phyloP scores from a whole-genome alignment of 1,284 basidiomycete species.

The Inonotus hispidus region DNA sequence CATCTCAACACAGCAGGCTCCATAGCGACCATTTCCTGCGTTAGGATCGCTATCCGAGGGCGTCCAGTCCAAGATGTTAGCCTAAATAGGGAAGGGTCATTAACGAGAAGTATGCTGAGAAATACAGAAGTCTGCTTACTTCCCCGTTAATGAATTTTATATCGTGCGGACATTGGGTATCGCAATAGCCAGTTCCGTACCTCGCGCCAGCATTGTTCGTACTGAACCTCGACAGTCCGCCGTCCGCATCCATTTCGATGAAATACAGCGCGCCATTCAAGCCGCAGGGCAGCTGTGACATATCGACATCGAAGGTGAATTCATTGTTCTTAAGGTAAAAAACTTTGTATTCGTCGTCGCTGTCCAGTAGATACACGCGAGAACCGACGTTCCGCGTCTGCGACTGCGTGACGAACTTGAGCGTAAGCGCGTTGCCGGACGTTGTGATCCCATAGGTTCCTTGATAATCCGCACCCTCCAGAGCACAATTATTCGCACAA shows the following conservation, averaged over 20 bases:
- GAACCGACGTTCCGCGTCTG: constrained; percentile 25
- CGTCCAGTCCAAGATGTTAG: constrained; percentile 23
- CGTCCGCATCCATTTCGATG: constrained; percentile 48
- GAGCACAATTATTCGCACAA: constrained; percentile 35
- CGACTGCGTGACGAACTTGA: constrained; percentile 24
- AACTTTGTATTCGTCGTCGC: constrained; percentile 23
- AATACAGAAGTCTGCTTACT: constrained; percentile 28
- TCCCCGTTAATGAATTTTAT: constrained; percentile 52
- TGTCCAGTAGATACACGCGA: constrained; percentile 27
- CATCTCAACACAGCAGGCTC: constrained; percentile 26
- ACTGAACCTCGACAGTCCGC: constrained; percentile 43
- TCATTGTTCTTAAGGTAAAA: constrained; percentile 27
- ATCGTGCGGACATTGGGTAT: constrained; percentile 52
- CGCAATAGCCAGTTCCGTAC: constrained; percentile 54
- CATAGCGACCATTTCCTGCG: constrained; percentile 22
- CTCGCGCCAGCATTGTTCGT: constrained; percentile 53
- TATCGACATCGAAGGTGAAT: constrained; percentile 28
- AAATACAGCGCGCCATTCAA: constrained; percentile 39
- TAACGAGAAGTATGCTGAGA: background rate
- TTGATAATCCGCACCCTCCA: constrained; percentile 35
- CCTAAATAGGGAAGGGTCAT: constrained; percentile 3
- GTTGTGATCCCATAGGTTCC: constrained; percentile 40
- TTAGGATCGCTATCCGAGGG: constrained; percentile 21
- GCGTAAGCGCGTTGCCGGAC: constrained; percentile 33
- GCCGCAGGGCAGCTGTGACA: constrained; percentile 26